Percentiles rank a stretch among this genome's conserved stretches.
Conservation (phyloP, 306 rosid genomes). For the Sicyos edulis region DNA sequence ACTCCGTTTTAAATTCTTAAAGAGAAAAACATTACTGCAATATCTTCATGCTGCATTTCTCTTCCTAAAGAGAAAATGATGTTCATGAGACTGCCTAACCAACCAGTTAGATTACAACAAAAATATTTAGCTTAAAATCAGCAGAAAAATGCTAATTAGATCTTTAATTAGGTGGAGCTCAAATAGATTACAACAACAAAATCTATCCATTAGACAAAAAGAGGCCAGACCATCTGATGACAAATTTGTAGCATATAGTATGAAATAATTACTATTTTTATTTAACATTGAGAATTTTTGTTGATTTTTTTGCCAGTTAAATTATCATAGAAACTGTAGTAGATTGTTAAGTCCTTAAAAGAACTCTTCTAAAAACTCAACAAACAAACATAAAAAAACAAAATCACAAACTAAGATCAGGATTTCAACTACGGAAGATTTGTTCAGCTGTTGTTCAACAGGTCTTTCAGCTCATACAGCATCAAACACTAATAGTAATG, state of each 20-base stretch:
- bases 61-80: conserved; percentile 5
- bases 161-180: neutral
- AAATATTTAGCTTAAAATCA: neutral
- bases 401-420: neutral
- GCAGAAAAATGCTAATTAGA: neutral
- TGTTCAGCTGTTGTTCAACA: neutral
- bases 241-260: too few relatives aligned
- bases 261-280: too few relatives aligned
- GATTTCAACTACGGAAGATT: neutral
- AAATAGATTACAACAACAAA: neutral
- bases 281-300: neutral
- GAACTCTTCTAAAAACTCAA: neutral
- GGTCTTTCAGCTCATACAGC: neutral
- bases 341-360: neutral
- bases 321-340: neutral
- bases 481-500: conserved; percentile 6
- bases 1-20: conserved; percentile 1
- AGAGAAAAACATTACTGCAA: neutral
- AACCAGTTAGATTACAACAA: neutral
- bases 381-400: neutral
- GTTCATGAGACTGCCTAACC: conserved; percentile 2
- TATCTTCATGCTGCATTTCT: neutral
- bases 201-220: neutral
- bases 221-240: neutral
- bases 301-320: neutral